phyloP scores from a whole-genome alignment of 345 rosid genomes.

The Abelmoschus esculentus region DNA sequence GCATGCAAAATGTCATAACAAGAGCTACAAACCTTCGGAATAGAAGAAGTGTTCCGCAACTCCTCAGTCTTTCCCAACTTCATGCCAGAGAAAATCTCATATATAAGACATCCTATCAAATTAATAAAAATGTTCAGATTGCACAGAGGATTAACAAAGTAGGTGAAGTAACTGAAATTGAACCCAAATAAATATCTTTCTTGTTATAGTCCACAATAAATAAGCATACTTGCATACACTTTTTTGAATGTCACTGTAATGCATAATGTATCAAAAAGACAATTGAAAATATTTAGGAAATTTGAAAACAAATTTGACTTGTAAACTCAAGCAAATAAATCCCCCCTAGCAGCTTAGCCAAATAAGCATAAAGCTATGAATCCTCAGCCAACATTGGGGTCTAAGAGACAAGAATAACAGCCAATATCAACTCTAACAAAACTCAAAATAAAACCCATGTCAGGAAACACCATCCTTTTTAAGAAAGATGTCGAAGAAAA shows the following conservation, averaged over 20 bases:
- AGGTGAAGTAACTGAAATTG: neutral
- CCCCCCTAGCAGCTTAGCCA: too few relatives aligned
- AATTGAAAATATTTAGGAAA: too few relatives aligned
- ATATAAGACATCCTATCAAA: conserved; percentile 74
- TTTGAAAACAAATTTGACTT: too few relatives aligned
- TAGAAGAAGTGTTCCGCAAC: conserved; percentile 80
- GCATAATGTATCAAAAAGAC: too few relatives aligned
- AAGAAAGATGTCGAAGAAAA: neutral
- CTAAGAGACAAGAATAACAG: neutral
- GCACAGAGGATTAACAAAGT: neutral
- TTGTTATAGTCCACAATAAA: neutral
- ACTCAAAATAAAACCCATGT: neutral
- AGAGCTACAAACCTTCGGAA: conserved; percentile 68
- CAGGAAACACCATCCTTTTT: neutral
- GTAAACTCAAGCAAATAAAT: too few relatives aligned
- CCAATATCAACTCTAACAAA: neutral
- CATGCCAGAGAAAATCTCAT: conserved; percentile 82
- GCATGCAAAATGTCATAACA: neutral
- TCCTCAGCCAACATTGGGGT: neutral
- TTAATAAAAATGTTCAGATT: conserved; percentile 8
- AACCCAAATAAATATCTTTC: neutral
- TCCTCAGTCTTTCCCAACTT: conserved; percentile 91
- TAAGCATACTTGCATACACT: neutral
- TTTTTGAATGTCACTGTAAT: too few relatives aligned
- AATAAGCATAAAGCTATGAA: neutral